These are phyloP conservation scores for Tricholoma flavovirens DNA, from an alignment of 768 basidiomycete genomes.

Conservation along the genomic window DNA sequence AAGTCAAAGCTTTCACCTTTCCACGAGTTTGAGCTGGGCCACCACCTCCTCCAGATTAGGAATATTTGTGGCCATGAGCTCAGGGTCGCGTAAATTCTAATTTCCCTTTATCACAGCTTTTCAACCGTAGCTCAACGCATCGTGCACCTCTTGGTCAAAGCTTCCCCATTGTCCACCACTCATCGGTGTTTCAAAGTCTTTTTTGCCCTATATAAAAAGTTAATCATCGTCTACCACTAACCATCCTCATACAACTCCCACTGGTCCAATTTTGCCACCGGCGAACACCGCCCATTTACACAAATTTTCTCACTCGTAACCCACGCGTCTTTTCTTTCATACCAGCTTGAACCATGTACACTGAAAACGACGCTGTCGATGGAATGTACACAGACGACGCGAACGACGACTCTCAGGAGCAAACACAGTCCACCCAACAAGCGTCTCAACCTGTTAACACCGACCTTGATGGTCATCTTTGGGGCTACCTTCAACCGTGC, in stretches of 20 bases:
- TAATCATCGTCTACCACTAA: not conserved
- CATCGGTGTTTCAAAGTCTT: slow-evolving; percentile 25
- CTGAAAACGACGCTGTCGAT: slow-evolving; percentile 10
- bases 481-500: slow-evolving; percentile 71
- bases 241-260: not conserved
- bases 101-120: not conserved
- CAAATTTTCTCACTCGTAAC: not conserved
- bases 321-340: not conserved
- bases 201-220: slow-evolving; percentile 23
- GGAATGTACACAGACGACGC: slow-evolving; percentile 19
- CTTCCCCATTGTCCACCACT: not conserved
- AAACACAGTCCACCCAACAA: slow-evolving; percentile 42
- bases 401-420: slow-evolving; percentile 28
- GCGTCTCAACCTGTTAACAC: slow-evolving; percentile 29
- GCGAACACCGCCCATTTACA: not conserved
- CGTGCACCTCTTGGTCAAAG: not conserved
- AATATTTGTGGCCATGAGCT: not conserved
- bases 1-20: not conserved
- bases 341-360: slow-evolving; percentile 10
- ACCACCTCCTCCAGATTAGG: not conserved
- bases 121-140: not conserved
- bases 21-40: not conserved
- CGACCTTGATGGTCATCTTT: slow-evolving; percentile 41
- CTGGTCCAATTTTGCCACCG: not conserved
- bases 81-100: not conserved